Base-by-base conservation (phyloP, 106 monocot species). In the Phalaenopsis aphrodite region DNA sequence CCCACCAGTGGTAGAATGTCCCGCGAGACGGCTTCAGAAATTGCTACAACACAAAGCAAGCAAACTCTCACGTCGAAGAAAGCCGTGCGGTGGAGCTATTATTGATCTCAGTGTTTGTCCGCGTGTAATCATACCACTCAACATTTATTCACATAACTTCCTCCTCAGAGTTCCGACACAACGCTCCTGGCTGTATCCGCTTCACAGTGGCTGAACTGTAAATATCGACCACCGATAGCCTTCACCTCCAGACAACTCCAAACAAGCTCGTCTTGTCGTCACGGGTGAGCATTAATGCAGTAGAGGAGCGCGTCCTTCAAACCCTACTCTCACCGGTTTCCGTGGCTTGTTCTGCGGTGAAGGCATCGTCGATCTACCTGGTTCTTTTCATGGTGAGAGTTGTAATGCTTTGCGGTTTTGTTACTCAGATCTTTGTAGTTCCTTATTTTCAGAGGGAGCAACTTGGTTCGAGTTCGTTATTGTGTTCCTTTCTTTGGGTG, bases 141-240 rank as follows among this genome's bases (percentile, higher is more conserved):
- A 57, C 69, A 71, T 85, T 80, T 77, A 85, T 81, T 56, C 69
- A 77, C 23, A 55, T 72, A 52, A 55, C 55, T 75, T 55, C 42
- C 6, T 45, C 55, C 72, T 5, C 41, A 30, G 9, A 23, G 15
- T 47, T 56, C 30, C 6, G 3, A 55, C 79, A 72, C 77, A 68
- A 15, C 38, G 52, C 74, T 67, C 42, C 46, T 15, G 43, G 46
- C 55, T 23, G 14, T 75, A 15, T n/a, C 12, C 15, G 37, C 64
- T 49, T n/a, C 57, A 52, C 83, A 86, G 86, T 88, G 88, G 88
- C 85, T 81, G 48, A 78, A 58, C 41, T 77, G 85, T 85, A 78
- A 88, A 75, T 88, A 81, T 58, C 39, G 55, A 0, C 41, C 47
- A 42, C 79, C 42, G 75, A 83, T 78, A 79, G 71, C 55, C 83